These are phyloP conservation scores for Sporisorium scitamineum DNA, from an alignment of 1,284 basidiomycete genomes.

Conservation along the genomic window DNA sequence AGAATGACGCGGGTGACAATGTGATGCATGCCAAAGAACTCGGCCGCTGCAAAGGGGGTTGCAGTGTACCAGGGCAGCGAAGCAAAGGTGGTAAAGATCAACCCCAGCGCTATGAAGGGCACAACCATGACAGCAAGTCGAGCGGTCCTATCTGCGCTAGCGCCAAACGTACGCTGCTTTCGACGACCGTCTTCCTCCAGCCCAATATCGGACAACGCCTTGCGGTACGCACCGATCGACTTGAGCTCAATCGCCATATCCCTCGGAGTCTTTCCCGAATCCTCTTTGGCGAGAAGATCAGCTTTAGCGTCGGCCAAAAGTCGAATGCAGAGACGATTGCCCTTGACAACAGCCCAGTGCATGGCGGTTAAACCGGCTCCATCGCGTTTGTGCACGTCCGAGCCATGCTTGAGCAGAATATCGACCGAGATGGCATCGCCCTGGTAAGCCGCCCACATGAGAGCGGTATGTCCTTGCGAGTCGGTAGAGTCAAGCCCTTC, in stretches of 20 bases:
- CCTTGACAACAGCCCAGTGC: constrained; percentile 99
- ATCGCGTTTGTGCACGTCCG: constrained; percentile 81
- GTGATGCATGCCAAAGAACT: constrained; percentile 93
- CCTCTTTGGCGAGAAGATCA: constrained; percentile 83
- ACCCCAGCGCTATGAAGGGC: constrained; percentile 81
- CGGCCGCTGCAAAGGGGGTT: constrained; percentile 81
- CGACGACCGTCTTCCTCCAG: constrained; percentile 73
- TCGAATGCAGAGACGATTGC: constrained; percentile 85
- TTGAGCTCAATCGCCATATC: constrained; percentile 93
- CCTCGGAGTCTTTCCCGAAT: constrained; percentile 85
- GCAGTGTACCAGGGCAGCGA: constrained; percentile 90
- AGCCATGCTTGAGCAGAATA: constrained; percentile 87
- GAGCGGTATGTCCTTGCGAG: constrained; percentile 88
- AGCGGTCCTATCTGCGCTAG: constrained; percentile 84
- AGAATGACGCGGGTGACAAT: constrained; percentile 70
- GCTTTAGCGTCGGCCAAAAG: constrained; percentile 86
- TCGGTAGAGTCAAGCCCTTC: constrained; percentile 72
- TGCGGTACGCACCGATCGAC: constrained; percentile 85
- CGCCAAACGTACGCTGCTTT: constrained; percentile 46
- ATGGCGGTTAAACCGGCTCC: constrained; percentile 87
- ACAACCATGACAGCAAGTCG: constrained; percentile 83
- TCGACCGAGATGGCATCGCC: constrained; percentile 96
- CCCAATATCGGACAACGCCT: constrained; percentile 84
- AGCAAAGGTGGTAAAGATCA: constrained; percentile 84
- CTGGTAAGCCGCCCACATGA: constrained; percentile 99